A percentile compares a stretch with the other conserved stretches of the same genome.
These are phyloP conservation scores for Gypsophila paniculata DNA, from an alignment of 179 eudicot species.

Conservation along the genomic window DNA sequence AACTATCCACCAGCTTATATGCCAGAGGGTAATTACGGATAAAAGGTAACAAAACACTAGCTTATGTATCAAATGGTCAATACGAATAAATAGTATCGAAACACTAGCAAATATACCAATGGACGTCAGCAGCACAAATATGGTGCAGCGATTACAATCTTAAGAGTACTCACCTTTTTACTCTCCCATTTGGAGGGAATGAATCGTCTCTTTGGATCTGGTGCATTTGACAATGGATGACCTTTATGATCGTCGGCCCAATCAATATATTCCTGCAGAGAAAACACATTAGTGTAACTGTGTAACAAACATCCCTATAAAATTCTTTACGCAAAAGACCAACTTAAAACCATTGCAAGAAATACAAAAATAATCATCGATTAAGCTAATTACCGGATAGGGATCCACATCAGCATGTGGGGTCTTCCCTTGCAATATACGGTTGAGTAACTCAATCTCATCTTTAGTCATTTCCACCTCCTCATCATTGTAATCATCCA, in stretches of 20 bases:
- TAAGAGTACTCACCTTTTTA: constrained; percentile 48
- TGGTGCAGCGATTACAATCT: background rate
- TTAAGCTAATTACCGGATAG: constrained; percentile 42
- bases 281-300: constrained; percentile 13
- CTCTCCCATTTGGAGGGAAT: constrained; percentile 92
- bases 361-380: background rate
- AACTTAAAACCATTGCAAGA: background rate
- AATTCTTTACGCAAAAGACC: background rate
- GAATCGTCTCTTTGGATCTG: constrained; percentile 91
- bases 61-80: too few relatives aligned
- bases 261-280: constrained; percentile 85
- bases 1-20: background rate
- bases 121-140: too few relatives aligned
- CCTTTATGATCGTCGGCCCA: constrained; percentile 70
- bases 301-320: background rate
- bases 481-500: constrained; percentile 84
- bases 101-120: background rate
- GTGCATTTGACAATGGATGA: constrained; percentile 84
- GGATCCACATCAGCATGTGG: constrained; percentile 93
- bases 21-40: background rate
- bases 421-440: constrained; percentile 69
- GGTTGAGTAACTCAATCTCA: constrained; percentile 56
- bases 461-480: constrained; percentile 68
- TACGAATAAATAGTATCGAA: too few relatives aligned
- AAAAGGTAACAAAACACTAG: background rate